Evolutionary conservation across 306 rosid genomes (phyloP).

Genomic region (Quercus mongolica): DNA sequence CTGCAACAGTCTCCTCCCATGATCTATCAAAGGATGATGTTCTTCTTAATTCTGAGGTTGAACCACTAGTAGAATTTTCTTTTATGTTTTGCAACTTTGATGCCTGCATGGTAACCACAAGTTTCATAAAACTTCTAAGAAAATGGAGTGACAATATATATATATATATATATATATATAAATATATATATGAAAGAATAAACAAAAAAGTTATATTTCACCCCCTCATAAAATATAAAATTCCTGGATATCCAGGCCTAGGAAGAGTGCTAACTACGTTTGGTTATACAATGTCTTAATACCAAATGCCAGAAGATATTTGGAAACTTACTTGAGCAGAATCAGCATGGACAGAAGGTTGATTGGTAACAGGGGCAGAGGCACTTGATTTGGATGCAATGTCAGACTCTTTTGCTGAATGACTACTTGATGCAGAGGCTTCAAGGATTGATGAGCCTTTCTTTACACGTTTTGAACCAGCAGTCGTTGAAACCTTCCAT

Average conservation of each 20-base stretch:
- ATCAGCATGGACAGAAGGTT: conserved; percentile 48
- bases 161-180: neutral
- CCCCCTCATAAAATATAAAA: neutral
- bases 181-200: conserved; percentile 13
- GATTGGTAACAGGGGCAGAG: conserved; percentile 46
- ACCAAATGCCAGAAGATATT: conserved; percentile 18
- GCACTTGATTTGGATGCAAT: conserved; percentile 52
- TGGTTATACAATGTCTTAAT: conserved; percentile 20
- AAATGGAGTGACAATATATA: conserved; percentile 6
- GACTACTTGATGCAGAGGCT: conserved; percentile 56
- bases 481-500: conserved; percentile 97
- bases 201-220: neutral
- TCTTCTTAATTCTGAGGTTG: conserved; percentile 67
- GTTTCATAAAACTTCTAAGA: conserved; percentile 20
- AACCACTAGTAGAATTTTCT: conserved; percentile 34
- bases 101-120: conserved; percentile 45
- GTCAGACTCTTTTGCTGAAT: conserved; percentile 67
- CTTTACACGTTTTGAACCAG: conserved; percentile 90
- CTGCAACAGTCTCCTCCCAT: conserved; percentile 98
- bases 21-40: conserved; percentile 89
- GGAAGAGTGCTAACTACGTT: neutral
- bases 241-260: conserved; percentile 14
- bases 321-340: conserved; percentile 62
- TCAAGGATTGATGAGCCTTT: conserved; percentile 62
- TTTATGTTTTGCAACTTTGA: conserved; percentile 52